phyloP scores from a whole-genome alignment of 2,329 filamentous ascomycete genomes.

The Coniochaeta ligniaria region DNA sequence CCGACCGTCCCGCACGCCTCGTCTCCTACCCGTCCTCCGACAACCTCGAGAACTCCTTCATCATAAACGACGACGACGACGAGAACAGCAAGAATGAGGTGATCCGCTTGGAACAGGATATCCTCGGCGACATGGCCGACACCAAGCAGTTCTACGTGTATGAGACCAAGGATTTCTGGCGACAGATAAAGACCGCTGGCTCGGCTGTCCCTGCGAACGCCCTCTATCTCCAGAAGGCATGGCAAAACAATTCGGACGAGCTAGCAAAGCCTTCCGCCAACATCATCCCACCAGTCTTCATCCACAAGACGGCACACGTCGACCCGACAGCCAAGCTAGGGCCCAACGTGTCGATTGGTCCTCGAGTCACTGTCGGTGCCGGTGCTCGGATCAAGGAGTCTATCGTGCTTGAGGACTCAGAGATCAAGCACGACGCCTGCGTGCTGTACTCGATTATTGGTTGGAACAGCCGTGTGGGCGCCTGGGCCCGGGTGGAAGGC shows the following conservation, averaged over 20 bases:
- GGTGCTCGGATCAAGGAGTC: conserved; percentile 92
- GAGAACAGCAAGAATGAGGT: conserved; percentile 74
- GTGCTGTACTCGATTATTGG: conserved; percentile 94
- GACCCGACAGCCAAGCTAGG: conserved; percentile 95
- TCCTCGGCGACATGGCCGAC: conserved; percentile 89
- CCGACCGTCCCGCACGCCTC: conserved; percentile 74
- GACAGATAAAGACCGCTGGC: conserved; percentile 98
- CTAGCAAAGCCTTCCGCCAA: conserved; percentile 76
- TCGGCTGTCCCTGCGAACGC: conserved; percentile 96
- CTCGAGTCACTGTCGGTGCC: conserved; percentile 76
- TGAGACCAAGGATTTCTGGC: conserved; percentile 99
- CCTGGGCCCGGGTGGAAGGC: conserved; percentile 97
- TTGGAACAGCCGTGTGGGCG: conserved; percentile 91
- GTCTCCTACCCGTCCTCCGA: conserved; percentile 95
- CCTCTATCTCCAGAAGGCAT: conserved; percentile 90
- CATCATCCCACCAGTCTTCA: conserved; percentile 89
- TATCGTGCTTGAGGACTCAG: conserved; percentile 88
- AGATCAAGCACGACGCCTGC: conserved; percentile 95
- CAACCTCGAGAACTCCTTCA: conserved; percentile 67
- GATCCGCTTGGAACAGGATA: conserved; percentile 93
- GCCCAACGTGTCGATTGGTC: conserved; percentile 92
- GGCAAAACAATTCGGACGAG: conserved; percentile 74
- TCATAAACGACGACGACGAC: conserved; percentile 49
- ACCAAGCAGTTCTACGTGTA: conserved; percentile 98
- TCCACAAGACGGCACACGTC: conserved; percentile 84